Base-by-base conservation (phyloP, 2,329 filamentous ascomycete species). In the Sclerotinia minor region DNA sequence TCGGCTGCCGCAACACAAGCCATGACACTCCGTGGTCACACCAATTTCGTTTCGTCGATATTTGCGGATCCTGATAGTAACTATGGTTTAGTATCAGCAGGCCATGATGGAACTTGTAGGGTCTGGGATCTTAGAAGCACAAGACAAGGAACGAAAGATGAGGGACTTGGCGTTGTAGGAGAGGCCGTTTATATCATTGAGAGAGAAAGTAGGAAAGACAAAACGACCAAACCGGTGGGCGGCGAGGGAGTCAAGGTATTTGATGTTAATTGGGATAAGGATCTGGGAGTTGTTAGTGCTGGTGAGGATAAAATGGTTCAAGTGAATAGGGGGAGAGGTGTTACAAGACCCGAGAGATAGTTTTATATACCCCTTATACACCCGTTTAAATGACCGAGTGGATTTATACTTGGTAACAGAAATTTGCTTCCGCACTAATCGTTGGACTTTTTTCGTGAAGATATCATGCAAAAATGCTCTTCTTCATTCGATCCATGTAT, bases 281-380 rank as follows among this genome's bases (percentile, higher is more conserved):
- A 88, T 8, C 87, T 96, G 76, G 96, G 95, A 1, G 94, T 99
- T 77, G 90, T 97, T 55, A 96, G 92, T 75, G 93, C 84, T 54
- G 93, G 94, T 21, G 94, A 98, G 84, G 95, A 99, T 77, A 97
- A 95, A 82, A 89, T 87, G 81, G 89, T 99, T 75, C 95, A 99
- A 82, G 88, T 99, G 69, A 97, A 99, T 70, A 73, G 72, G 53
- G 76, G 76, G 8, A 72, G 71, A 68, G 76, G 75, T 35, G 72
- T 77, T 61, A 77, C 76, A 3, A 75, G 71, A 69, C 68, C 69
- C 32, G 68, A 65, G 19, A 63, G 59, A 65, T 65, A 67, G 50
- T 52, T 64, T 64, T 32, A 55, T 64, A 67, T 67, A 67, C 65
- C 65, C 65, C 15, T 54, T 32, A 55, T 64, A 67, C 64, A 67